Conservation (phyloP, 306 rosid species). For the Fragaria iinumae region DNA sequence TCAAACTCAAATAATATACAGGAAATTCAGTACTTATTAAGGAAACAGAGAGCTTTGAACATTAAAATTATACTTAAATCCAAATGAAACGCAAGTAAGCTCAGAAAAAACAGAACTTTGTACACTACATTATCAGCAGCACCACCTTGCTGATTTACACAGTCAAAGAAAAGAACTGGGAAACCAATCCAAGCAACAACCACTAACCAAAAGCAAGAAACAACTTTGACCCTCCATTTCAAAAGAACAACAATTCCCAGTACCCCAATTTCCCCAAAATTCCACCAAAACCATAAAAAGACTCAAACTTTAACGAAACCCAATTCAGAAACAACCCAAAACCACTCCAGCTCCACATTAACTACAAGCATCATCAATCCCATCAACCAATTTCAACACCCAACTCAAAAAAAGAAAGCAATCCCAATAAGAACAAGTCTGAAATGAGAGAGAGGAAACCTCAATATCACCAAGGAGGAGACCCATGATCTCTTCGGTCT, state of each 20-base stretch:
- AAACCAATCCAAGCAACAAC: background rate
- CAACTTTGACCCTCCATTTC: background rate
- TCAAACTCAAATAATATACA: slow-evolving; percentile 7
- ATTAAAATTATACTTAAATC: background rate
- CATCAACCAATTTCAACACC: slow-evolving; percentile 20
- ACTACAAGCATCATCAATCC: slow-evolving; percentile 4
- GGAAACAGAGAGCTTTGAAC: background rate
- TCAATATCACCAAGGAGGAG: slow-evolving; percentile 95
- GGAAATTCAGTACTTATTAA: background rate
- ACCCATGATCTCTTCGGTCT: slow-evolving; percentile 99
- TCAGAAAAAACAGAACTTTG: background rate
- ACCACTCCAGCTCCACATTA: background rate
- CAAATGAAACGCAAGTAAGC: background rate
- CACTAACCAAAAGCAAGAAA: background rate
- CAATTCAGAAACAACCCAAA: slow-evolving; percentile 14
- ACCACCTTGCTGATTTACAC: slow-evolving; percentile 3
- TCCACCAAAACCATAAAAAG: background rate
- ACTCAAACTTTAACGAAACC: slow-evolving; percentile 10
- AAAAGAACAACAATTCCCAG: slow-evolving; percentile 10
- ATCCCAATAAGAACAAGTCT: background rate
- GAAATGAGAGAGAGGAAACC: slow-evolving; percentile 37
- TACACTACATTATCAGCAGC: slow-evolving; percentile 1
- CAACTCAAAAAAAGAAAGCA: background rate
- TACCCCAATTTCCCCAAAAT: slow-evolving; percentile 7
- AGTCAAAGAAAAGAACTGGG: background rate